Percentiles rank a stretch among this genome's conserved stretches.
Conservation (phyloP, 805 yeast species). For the Isabelozyma pseudorhagii region DNA sequence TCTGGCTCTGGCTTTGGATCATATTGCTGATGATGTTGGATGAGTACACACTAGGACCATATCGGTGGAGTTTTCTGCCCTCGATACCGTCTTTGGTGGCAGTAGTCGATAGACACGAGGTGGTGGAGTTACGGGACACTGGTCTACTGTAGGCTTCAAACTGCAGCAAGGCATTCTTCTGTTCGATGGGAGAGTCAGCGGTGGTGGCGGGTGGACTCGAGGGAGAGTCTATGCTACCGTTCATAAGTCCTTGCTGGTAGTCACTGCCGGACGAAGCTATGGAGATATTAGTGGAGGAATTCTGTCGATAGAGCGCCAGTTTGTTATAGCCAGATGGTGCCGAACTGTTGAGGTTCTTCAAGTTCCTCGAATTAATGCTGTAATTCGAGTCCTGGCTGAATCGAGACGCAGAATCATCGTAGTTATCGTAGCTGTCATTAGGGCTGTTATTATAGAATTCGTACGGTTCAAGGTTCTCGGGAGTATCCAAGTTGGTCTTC, state of each 20-base stretch:
- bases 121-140: constrained; percentile 56
- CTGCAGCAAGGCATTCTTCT: constrained; percentile 1
- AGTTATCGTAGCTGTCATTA: constrained; percentile 4
- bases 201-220: constrained; percentile 1
- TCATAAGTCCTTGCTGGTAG: constrained; percentile 14
- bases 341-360: not conserved
- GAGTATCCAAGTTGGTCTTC: constrained; percentile 22
- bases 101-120: constrained; percentile 67
- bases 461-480: constrained; percentile 18
- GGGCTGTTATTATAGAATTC: constrained; percentile 5
- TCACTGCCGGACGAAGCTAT: constrained; percentile 23
- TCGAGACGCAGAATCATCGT: constrained; percentile 12
- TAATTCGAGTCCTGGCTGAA: constrained; percentile 13
- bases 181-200: not conserved
- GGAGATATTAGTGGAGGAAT: constrained; percentile 19
- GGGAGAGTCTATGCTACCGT: not conserved
- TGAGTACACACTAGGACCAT: constrained; percentile 35
- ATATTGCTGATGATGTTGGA: constrained; percentile 26
- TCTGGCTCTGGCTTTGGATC: constrained; percentile 4
- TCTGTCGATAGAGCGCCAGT: not conserved
- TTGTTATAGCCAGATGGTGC: not conserved
- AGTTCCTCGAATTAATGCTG: constrained; percentile 3
- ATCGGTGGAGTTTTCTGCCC: constrained; percentile 54
- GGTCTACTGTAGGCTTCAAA: constrained; percentile 47
- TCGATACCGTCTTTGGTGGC: constrained; percentile 75